phyloP scores from a whole-genome alignment of 495 filamentous ascomycete species.

The Lasiosphaeria ovina region DNA sequence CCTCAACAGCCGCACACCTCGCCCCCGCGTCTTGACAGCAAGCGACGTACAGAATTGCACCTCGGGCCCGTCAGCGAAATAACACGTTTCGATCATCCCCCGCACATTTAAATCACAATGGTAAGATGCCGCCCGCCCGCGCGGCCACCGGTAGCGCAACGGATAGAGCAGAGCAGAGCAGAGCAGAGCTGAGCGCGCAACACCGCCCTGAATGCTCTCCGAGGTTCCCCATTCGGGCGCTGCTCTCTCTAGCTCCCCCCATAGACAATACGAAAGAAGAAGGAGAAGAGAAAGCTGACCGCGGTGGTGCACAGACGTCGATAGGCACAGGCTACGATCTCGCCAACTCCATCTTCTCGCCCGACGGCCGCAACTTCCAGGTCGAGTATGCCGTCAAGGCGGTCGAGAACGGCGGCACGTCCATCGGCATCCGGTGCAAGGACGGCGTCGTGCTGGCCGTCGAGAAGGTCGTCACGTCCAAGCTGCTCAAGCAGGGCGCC shows the following conservation, averaged over 20 bases:
- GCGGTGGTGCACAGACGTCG: constrained; percentile 60
- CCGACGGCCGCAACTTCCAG: constrained; percentile 98
- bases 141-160: no score
- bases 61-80: not conserved
- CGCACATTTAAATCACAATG: constrained; percentile 20
- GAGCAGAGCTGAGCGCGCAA: not conserved
- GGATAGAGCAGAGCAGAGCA: no score
- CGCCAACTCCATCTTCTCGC: constrained; percentile 98
- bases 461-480: constrained; percentile 94
- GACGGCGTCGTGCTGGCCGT: constrained; percentile 95
- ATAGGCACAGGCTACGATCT: constrained; percentile 99
- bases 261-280: not conserved
- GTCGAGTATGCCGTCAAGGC: constrained; percentile 99
- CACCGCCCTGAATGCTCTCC: no score
- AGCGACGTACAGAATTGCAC: not conserved
- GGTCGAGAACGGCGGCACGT: constrained; percentile 96
- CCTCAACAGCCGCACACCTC: not conserved
- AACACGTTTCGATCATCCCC: not conserved
- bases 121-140: constrained; percentile 12
- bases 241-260: not conserved
- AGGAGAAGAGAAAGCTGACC: not conserved
- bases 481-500: constrained; percentile 85
- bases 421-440: constrained; percentile 94
- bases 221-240: not conserved
- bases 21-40: not conserved